Percentiles rank a stretch among this genome's conserved stretches.
phyloP scores from a whole-genome alignment of 2,329 filamentous ascomycete genomes.

The Penicillium brevicompactum region DNA sequence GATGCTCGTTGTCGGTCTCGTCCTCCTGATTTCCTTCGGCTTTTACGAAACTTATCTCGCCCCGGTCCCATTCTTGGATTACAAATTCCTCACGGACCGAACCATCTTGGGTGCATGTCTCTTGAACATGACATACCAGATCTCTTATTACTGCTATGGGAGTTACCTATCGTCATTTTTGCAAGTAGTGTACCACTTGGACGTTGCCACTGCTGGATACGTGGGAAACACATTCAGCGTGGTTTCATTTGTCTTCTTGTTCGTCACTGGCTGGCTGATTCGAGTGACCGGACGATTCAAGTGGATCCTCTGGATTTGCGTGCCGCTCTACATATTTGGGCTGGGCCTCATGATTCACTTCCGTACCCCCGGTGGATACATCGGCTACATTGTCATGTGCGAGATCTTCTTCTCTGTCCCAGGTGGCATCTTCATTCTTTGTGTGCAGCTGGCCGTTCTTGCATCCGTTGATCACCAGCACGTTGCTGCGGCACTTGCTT shows the following conservation, averaged over 20 bases:
- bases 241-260: conserved; percentile 56
- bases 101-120: conserved; percentile 26
- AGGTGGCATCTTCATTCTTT: conserved; percentile 56
- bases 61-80: conserved; percentile 50
- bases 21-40: conserved; percentile 55
- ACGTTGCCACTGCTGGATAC: conserved; percentile 32
- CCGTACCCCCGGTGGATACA: conserved; percentile 46
- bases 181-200: conserved; percentile 26
- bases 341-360: conserved; percentile 60
- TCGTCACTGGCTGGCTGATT: conserved; percentile 55
- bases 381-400: conserved; percentile 59
- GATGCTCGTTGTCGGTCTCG: conserved; percentile 55
- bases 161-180: conserved; percentile 23
- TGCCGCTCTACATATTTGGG: conserved; percentile 56
- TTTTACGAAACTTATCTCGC: conserved; percentile 56
- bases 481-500: conserved; percentile 56
- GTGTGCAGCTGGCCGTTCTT: conserved; percentile 57
- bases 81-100: conserved; percentile 28
- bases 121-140: conserved; percentile 24
- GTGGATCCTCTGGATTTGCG: conserved; percentile 52
- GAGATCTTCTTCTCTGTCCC: conserved; percentile 60
- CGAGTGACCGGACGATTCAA: conserved; percentile 55
- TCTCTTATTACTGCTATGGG: conserved; percentile 26
- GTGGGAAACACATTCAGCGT: conserved; percentile 54
- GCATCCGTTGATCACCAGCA: conserved; percentile 57